Conservation (phyloP, 805 yeast species). For the Cyberlindnera misumaiensis region DNA sequence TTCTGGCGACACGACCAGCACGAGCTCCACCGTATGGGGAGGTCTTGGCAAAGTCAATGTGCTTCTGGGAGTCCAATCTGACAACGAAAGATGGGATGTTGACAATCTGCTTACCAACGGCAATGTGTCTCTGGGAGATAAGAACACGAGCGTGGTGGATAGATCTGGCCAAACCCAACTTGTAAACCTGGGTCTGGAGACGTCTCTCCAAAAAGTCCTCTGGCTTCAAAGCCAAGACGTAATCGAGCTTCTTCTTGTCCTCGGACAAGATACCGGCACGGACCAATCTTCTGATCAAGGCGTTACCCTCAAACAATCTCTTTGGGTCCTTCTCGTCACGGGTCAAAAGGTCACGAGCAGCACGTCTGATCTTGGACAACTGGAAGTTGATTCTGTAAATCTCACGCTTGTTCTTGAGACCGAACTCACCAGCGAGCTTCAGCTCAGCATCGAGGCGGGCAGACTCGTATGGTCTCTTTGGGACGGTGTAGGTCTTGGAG, state of each 20-base stretch:
- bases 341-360: conserved; percentile 99
- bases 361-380: conserved; percentile 99
- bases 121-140: conserved; percentile 98
- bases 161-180: conserved; percentile 98
- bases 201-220: conserved; percentile 99
- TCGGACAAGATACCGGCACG: conserved; percentile 98
- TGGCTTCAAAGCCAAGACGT: conserved; percentile 94
- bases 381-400: conserved; percentile 99
- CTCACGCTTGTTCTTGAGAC: conserved; percentile 99
- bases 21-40: conserved; percentile 99
- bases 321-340: conserved; percentile 99
- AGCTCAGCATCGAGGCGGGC: conserved; percentile 99
- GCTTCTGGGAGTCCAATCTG: conserved; percentile 99
- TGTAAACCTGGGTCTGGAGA: conserved; percentile 99
- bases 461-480: conserved; percentile 98
- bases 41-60: conserved; percentile 98
- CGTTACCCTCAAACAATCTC: conserved; percentile 99
- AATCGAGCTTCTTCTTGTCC: conserved; percentile 99
- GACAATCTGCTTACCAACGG: conserved; percentile 99
- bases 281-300: conserved; percentile 98
- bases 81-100: conserved; percentile 99
- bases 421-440: conserved; percentile 99
- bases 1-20: conserved; percentile 99
- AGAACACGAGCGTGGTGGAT: conserved; percentile 99
- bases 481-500: conserved; percentile 99